phyloP scores from a whole-genome alignment of 805 yeast genomes.

The Saccharomycopsis olivae region DNA sequence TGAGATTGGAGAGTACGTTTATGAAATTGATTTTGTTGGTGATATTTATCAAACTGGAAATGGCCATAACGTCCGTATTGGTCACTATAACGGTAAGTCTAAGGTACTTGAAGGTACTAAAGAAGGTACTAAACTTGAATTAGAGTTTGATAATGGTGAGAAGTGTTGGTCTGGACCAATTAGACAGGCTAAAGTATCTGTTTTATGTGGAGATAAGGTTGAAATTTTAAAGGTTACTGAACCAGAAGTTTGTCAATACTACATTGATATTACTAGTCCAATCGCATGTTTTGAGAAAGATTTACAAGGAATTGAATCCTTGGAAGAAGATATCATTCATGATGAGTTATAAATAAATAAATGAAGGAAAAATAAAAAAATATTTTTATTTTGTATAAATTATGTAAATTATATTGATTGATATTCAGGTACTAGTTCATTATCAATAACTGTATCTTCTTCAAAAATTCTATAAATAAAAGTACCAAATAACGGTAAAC shows the following conservation, averaged over 20 bases:
- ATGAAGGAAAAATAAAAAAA: too few relatives aligned
- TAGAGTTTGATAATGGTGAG: conserved; percentile 51
- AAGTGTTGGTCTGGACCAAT: conserved; percentile 93
- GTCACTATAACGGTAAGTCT: conserved; percentile 25
- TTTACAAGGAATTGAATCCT: conserved; percentile 3
- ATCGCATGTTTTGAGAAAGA: conserved; percentile 27
- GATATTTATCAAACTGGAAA: conserved; percentile 44
- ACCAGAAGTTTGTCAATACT: conserved; percentile 81
- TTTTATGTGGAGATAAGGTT: conserved; percentile 56
- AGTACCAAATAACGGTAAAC: too few relatives aligned
- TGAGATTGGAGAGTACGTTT: conserved; percentile 60
- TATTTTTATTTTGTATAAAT: too few relatives aligned
- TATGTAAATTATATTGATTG: too few relatives aligned
- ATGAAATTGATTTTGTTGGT: conserved; percentile 50
- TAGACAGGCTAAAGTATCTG: conserved; percentile 53
- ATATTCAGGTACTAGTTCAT: too few relatives aligned
- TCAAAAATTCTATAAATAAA: too few relatives aligned
- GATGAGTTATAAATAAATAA: too few relatives aligned
- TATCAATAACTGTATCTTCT: too few relatives aligned
- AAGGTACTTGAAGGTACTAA: conserved; percentile 11
- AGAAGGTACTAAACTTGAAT: conserved; percentile 20
- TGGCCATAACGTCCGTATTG: conserved; percentile 41
- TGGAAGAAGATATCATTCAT: too few relatives aligned
- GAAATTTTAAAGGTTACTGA: conserved; percentile 63
- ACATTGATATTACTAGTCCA: conserved; percentile 35